phyloP scores from a whole-genome alignment of 2,329 filamentous ascomycete genomes.

The Aspergillus caelatus region DNA sequence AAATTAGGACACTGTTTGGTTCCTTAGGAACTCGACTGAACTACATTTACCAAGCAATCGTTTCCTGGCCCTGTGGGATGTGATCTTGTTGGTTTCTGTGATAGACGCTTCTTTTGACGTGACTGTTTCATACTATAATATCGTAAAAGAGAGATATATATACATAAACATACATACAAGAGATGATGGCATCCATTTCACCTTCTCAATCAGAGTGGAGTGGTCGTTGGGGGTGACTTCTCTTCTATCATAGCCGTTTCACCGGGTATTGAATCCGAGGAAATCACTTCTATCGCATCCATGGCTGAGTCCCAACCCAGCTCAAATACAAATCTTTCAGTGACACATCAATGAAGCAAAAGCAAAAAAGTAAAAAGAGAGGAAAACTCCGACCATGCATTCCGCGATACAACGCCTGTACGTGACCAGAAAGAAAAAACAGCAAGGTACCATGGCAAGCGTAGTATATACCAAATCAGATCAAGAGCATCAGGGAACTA shows the following conservation, averaged over 20 bases:
- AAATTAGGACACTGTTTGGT: not conserved
- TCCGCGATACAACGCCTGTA: slow-evolving; percentile 36
- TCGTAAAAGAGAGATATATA: not conserved
- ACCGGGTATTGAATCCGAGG: not conserved
- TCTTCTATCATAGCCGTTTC: slow-evolving; percentile 4
- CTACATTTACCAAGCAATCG: not conserved
- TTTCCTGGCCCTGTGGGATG: not conserved
- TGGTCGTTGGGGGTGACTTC: not conserved
- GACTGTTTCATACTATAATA: not conserved
- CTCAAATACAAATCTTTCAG: slow-evolving; percentile 8
- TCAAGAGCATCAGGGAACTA: not conserved
- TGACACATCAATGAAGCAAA: slow-evolving; percentile 11
- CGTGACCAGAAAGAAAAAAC: slow-evolving; percentile 29
- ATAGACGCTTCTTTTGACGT: not conserved
- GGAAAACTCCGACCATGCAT: slow-evolving; percentile 39
- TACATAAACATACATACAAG: slow-evolving; percentile 8
- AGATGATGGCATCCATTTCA: slow-evolving; percentile 5
- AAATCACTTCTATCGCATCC: not conserved
- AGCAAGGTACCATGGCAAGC: slow-evolving; percentile 18
- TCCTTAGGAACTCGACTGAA: not conserved
- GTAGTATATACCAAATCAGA: slow-evolving; percentile 23
- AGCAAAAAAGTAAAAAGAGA: slow-evolving; percentile 9
- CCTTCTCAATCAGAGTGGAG: slow-evolving; percentile 1
- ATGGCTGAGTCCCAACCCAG: not conserved
- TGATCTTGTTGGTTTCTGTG: not conserved